Percentiles rank a stretch among this genome's conserved stretches.
phyloP scores from a whole-genome alignment of 1,139 yeast genomes.

The Protomyces gravidus region DNA sequence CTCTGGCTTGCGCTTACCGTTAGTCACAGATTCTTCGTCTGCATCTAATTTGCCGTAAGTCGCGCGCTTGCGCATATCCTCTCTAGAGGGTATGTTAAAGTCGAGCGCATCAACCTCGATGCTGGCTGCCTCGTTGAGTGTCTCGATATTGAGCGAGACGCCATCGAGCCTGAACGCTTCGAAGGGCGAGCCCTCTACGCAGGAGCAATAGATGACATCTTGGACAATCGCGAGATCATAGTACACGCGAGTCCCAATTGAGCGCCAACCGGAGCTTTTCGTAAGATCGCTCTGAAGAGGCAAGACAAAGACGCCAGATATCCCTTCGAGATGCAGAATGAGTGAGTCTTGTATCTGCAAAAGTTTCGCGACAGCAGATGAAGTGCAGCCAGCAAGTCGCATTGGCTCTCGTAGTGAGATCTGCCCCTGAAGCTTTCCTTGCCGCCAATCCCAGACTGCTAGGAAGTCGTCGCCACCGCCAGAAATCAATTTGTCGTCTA shows the following conservation, averaged over 20 bases:
- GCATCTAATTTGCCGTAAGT: neutral
- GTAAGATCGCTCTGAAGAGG: neutral
- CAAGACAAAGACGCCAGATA: neutral
- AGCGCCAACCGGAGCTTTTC: neutral
- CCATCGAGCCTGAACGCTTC: neutral
- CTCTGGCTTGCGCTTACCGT: neutral
- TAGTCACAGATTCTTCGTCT: neutral
- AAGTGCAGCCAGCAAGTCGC: conserved; percentile 41
- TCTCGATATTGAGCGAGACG: neutral
- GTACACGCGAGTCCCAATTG: neutral
- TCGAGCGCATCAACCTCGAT: neutral
- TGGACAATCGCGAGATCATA: neutral
- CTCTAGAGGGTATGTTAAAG: neutral
- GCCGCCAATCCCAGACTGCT: conserved; percentile 74
- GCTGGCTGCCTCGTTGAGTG: neutral
- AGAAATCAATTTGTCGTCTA: conserved; percentile 56
- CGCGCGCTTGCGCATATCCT: neutral
- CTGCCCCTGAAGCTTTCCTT: conserved; percentile 48
- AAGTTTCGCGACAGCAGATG: neutral
- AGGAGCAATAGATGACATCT: neutral
- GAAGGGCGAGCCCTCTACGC: neutral
- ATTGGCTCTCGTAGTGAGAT: conserved; percentile 52
- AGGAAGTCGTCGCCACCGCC: conserved; percentile 88
- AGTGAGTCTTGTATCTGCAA: neutral
- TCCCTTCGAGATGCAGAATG: neutral